Evolutionary conservation across 148 eudicot genomes (phyloP).

Genomic region (Agrostemma githago): DNA sequence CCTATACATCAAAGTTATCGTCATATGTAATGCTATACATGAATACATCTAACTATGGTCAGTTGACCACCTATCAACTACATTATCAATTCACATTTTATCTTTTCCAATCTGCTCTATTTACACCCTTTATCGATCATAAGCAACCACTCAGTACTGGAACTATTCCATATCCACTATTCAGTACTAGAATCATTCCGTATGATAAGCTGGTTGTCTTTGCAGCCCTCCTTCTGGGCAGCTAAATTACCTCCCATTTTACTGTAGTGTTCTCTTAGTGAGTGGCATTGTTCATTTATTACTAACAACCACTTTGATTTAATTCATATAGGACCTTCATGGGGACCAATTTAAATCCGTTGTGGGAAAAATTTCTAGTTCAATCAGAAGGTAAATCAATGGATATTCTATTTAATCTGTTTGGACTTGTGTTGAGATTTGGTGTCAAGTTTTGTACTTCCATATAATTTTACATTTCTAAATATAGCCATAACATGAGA

Average conservation of each 20-base stretch:
- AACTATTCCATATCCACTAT: background rate
- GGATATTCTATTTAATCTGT: background rate
- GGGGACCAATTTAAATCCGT: conserved; percentile 87
- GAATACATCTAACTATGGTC: background rate
- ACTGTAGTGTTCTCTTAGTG: background rate
- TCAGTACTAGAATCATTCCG: background rate
- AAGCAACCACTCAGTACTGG: background rate
- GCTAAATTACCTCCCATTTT: background rate
- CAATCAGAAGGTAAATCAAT: conserved; percentile 63
- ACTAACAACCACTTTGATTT: conserved; percentile 20
- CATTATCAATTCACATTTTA: background rate
- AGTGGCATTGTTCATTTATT: background rate
- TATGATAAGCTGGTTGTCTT: background rate
- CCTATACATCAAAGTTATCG: no score
- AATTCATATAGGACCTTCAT: conserved; percentile 66
- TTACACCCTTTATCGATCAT: background rate
- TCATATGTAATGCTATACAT: background rate
- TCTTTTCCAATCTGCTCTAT: background rate
- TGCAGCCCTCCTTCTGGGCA: background rate
- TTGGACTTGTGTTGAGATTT: conserved; percentile 1
- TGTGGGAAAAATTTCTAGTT: conserved; percentile 79
- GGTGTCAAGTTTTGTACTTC: background rate
- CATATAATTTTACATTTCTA: background rate
- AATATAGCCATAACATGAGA: background rate
- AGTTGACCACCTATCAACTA: background rate